These are phyloP conservation scores for Ceratobasidium theobromae DNA, from an alignment of 1,284 basidiomycete genomes.

Conservation along the genomic window DNA sequence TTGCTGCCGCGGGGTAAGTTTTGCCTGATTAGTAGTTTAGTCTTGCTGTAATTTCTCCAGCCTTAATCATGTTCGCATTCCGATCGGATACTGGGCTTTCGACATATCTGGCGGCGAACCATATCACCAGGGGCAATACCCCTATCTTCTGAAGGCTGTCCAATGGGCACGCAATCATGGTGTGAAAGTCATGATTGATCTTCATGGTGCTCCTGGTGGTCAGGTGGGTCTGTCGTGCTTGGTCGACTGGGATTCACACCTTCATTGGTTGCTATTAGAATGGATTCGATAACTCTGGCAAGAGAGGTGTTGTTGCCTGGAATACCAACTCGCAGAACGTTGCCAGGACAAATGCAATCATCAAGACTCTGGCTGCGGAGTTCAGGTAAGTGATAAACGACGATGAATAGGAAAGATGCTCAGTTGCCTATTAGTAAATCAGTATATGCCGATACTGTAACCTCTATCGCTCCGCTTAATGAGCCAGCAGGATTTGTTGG, in stretches of 20 bases:
- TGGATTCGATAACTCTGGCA: conserved; percentile 88
- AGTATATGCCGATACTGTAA: conserved; percentile 44
- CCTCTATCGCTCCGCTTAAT: conserved; percentile 69
- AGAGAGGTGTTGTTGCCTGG: conserved; percentile 67
- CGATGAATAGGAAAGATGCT: conserved; percentile 50
- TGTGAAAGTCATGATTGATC: conserved; percentile 75
- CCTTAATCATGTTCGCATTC: conserved; percentile 49
- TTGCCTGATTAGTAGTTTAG: neutral
- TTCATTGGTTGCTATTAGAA: conserved; percentile 35
- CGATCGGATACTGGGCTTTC: conserved; percentile 92
- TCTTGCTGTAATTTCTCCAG: neutral
- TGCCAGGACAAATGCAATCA: conserved; percentile 66
- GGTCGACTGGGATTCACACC: neutral
- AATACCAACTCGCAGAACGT: conserved; percentile 66
- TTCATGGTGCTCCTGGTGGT: conserved; percentile 79
- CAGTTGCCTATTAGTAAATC: conserved; percentile 45
- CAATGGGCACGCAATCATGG: conserved; percentile 75
- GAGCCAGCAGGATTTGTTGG: conserved; percentile 78
- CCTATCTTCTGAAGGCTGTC: conserved; percentile 59
- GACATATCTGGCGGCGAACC: conserved; percentile 79
- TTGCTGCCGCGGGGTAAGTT: conserved; percentile 30
- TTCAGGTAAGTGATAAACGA: conserved; percentile 39
- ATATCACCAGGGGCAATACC: conserved; percentile 73
- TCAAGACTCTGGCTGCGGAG: conserved; percentile 57
- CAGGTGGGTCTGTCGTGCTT: conserved; percentile 46